A percentile compares a stretch with the other conserved stretches of the same genome.
Evolutionary conservation across 2,329 filamentous ascomycete species (phyloP).

Genomic region (Cordyceps cicadae): DNA sequence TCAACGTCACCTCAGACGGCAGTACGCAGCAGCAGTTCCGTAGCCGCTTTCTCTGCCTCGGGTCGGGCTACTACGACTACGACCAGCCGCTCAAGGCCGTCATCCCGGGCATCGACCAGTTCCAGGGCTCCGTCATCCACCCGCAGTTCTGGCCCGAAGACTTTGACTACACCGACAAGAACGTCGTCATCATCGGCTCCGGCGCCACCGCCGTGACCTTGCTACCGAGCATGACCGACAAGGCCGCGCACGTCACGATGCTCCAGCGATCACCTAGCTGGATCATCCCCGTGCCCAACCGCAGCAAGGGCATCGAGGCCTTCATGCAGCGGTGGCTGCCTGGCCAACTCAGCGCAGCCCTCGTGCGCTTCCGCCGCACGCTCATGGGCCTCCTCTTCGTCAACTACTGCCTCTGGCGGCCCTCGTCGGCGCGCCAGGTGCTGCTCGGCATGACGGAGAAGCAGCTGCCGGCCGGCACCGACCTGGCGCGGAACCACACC

Average conservation of each 20-base stretch:
- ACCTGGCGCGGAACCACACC: conserved; percentile 45
- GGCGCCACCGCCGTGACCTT: conserved; percentile 62
- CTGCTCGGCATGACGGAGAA: conserved; percentile 24
- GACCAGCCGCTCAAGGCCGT: conserved; percentile 44
- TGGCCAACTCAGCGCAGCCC: conserved; percentile 31
- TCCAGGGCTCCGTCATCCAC: conserved; percentile 44
- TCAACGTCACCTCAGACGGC: not conserved
- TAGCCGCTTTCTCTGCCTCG: conserved; percentile 46
- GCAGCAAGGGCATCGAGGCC: conserved; percentile 26
- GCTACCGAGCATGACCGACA: conserved; percentile 51
- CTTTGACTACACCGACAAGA: conserved; percentile 55
- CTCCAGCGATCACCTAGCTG: conserved; percentile 60
- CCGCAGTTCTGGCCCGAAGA: conserved; percentile 68
- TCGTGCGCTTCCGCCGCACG: conserved; percentile 40
- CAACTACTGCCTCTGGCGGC: conserved; percentile 1
- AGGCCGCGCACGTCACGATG: conserved; percentile 56
- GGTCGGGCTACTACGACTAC: conserved; percentile 61
- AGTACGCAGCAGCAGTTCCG: conserved; percentile 22
- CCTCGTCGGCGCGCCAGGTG: not conserved
- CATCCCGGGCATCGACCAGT: conserved; percentile 34
- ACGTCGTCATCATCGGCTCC: conserved; percentile 57
- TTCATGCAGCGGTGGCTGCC: conserved; percentile 33
- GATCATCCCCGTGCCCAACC: conserved; percentile 32
- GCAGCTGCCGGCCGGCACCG: conserved; percentile 40
- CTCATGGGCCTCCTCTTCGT: conserved; percentile 36